A percentile compares a stretch with the other conserved stretches of the same genome.
These are phyloP conservation scores for Scenedesmus sp. DNA, from an alignment of 163 green algal species.

Conservation along the genomic window DNA sequence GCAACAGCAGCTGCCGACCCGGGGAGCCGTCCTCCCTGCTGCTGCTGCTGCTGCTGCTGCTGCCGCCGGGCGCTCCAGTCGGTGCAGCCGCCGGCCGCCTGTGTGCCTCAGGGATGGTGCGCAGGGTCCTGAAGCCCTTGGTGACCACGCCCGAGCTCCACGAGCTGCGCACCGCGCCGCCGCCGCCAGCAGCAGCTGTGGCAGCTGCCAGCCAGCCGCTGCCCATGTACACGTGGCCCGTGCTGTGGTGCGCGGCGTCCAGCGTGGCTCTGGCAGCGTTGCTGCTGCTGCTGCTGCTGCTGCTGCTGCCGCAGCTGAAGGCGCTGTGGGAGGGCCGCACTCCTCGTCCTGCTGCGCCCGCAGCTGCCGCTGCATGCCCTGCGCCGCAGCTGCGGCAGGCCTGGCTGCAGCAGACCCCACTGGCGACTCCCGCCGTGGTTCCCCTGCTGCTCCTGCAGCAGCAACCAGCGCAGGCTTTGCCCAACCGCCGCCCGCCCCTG, in stretches of 20 bases:
- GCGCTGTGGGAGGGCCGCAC: not conserved
- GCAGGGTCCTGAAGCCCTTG: not conserved
- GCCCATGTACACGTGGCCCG: not conserved
- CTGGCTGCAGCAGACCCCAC: not conserved
- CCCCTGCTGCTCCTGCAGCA: not conserved
- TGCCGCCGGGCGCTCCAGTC: not conserved
- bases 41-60: not conserved
- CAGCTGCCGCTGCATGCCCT: not conserved
- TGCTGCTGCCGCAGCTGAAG: not conserved
- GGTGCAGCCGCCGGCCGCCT: not conserved
- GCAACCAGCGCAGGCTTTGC: not conserved
- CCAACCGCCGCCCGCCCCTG: not conserved
- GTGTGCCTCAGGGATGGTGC: constrained; percentile 20
- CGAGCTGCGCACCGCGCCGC: not conserved
- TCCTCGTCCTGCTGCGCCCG: not conserved
- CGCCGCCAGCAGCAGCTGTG: not conserved
- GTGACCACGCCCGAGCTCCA: constrained; percentile 4
- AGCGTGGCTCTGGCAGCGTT: not conserved
- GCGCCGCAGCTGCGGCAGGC: not conserved
- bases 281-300: not conserved
- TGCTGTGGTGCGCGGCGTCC: not conserved
- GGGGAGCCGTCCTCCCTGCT: not conserved
- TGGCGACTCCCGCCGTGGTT: not conserved
- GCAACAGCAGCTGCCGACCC: not conserved
- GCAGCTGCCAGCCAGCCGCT: not conserved